Conservation (phyloP, 768 basidiomycete species). For the Pilatotrama ljubarskyi region DNA sequence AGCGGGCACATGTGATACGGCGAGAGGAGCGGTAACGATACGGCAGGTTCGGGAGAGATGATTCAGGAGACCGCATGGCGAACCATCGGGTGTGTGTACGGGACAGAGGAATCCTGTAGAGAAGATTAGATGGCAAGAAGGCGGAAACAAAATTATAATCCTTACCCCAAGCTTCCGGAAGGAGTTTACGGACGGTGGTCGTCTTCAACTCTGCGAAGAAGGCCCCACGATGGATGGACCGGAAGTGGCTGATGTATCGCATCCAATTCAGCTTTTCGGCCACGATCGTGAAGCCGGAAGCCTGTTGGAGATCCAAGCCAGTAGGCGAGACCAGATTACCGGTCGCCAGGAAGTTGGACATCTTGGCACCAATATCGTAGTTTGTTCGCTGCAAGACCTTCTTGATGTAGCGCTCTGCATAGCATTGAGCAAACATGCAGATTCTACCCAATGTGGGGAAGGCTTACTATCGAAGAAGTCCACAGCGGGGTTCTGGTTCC, state of each 20-base stretch:
- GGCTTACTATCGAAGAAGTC: conserved; percentile 87
- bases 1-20: conserved; percentile 75
- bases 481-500: conserved; percentile 69
- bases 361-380: conserved; percentile 87
- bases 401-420: conserved; percentile 76
- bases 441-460: background rate
- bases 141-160: conserved; percentile 1
- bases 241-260: conserved; percentile 97
- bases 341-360: conserved; percentile 95
- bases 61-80: conserved; percentile 96
- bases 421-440: background rate
- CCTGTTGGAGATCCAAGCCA: conserved; percentile 95
- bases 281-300: conserved; percentile 97
- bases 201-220: conserved; percentile 99
- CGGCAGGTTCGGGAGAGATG: conserved; percentile 94
- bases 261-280: conserved; percentile 99
- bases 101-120: conserved; percentile 89
- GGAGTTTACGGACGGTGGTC: conserved; percentile 91
- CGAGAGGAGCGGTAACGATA: conserved; percentile 76
- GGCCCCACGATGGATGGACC: conserved; percentile 97
- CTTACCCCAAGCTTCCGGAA: conserved; percentile 97
- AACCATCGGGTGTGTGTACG: conserved; percentile 97
- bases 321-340: conserved; percentile 94
- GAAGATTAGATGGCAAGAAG: conserved; percentile 13
- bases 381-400: conserved; percentile 77